Conservation (phyloP, 306 rosid genomes). For the Trichosanthes truncata region DNA sequence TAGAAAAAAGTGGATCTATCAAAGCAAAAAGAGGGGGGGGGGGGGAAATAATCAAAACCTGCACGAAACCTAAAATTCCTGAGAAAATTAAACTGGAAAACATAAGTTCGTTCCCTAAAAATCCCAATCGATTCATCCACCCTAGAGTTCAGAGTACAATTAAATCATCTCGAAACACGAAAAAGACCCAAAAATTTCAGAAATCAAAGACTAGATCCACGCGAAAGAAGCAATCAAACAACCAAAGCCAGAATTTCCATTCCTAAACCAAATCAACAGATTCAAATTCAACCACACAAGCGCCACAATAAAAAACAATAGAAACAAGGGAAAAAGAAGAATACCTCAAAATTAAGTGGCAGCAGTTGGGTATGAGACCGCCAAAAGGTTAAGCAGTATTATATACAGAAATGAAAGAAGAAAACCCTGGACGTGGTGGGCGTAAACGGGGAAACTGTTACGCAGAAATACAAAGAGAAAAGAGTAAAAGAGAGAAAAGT, state of each 20-base stretch:
- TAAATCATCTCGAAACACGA: not conserved
- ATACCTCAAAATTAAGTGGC: not conserved
- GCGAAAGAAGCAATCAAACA: not conserved
- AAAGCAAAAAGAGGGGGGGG: not conserved
- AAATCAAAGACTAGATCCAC: not conserved
- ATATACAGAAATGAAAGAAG: slow-evolving; percentile 1
- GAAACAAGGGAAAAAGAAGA: not conserved
- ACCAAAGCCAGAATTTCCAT: not conserved
- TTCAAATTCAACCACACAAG: not conserved
- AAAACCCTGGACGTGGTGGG: not conserved
- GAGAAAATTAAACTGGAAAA: not conserved
- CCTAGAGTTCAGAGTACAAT: not conserved
- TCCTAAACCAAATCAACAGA: not conserved
- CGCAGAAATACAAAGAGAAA: not conserved
- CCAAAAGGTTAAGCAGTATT: not conserved
- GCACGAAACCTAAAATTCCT: not conserved
- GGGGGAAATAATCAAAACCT: not conserved
- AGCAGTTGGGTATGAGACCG: not conserved
- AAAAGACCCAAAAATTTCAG: not conserved
- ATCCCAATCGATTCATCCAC: not conserved
- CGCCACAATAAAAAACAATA: not conserved
- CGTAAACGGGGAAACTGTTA: not conserved
- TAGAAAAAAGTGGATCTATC: not conserved
- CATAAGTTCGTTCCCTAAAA: not conserved
- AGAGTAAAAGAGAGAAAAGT: not conserved